phyloP scores from a whole-genome alignment of 1,284 basidiomycete genomes.

The Trametes sp. region DNA sequence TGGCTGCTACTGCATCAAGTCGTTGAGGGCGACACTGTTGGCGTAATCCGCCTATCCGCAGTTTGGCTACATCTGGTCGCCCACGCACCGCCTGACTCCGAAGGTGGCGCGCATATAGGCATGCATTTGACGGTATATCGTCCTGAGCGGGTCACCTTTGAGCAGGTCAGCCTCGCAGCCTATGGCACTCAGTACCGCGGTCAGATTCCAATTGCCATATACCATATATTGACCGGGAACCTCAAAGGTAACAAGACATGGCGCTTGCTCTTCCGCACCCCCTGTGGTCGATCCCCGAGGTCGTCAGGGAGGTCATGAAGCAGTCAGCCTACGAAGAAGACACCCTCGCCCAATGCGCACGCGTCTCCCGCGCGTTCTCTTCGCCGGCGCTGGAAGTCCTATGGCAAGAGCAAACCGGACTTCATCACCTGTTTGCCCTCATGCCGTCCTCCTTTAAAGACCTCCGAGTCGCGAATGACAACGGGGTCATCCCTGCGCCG shows the following conservation, averaged over 20 bases:
- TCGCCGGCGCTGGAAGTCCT: slow-evolving; percentile 11
- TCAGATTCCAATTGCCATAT: too few species aligned
- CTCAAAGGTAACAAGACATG: not conserved
- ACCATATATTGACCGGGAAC: not conserved
- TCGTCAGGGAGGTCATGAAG: slow-evolving; percentile 15
- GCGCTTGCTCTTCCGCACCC: not conserved
- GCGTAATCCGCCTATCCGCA: too few species aligned
- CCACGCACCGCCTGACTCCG: too few species aligned
- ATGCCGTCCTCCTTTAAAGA: slow-evolving; percentile 6
- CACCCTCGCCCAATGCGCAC: slow-evolving; percentile 4
- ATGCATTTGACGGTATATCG: too few species aligned
- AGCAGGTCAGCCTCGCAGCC: too few species aligned
- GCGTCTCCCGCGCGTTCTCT: slow-evolving; percentile 5
- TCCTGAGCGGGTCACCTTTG: too few species aligned
- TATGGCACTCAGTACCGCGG: too few species aligned
- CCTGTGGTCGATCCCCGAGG: slow-evolving; percentile 14
- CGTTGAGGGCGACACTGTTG: too few species aligned
- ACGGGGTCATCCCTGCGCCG: not conserved
- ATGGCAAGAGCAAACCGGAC: not conserved
- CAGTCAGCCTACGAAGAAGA: not conserved
- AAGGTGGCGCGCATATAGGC: too few species aligned
- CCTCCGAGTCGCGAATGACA: not conserved
- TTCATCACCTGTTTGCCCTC: not conserved
- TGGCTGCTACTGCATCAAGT: too few species aligned
- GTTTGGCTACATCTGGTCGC: too few species aligned